A percentile compares a stretch with the other conserved stretches of the same genome.
Conservation (phyloP, 2,329 filamentous ascomycete genomes). For the Colletotrichum nymphaeae region DNA sequence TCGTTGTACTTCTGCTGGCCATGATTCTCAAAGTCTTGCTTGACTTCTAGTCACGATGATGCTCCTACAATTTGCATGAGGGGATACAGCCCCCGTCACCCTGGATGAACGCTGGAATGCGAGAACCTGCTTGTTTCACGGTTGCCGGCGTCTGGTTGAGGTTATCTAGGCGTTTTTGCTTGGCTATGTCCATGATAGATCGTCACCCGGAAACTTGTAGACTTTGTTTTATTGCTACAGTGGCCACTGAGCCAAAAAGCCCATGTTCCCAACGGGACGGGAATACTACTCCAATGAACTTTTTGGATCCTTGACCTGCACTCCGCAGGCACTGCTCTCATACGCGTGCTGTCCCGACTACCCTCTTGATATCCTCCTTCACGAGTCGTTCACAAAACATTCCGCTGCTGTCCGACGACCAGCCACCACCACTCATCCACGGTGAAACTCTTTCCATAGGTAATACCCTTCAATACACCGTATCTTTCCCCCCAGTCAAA, state of each 20-base stretch:
- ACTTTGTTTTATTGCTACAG: not conserved
- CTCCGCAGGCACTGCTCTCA: not conserved
- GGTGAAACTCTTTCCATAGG: conserved; percentile 53
- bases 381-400: not conserved
- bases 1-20: conserved; percentile 76
- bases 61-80: not conserved
- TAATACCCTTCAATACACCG: conserved; percentile 60
- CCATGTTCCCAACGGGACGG: not conserved
- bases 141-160: conserved; percentile 5
- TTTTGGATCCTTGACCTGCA: not conserved
- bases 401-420: conserved; percentile 55
- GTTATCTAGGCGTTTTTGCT: not conserved
- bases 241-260: not conserved
- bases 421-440: conserved; percentile 78
- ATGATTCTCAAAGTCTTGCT: conserved; percentile 72
- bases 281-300: not conserved
- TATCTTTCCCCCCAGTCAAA: conserved; percentile 68
- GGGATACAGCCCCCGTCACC: not conserved
- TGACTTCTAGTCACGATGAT: conserved; percentile 37
- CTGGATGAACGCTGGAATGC: not conserved
- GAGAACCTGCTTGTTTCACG: not conserved
- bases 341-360: not conserved
- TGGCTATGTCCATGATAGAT: not conserved
- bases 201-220: not conserved
- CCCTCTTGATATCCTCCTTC: not conserved